A percentile compares a stretch with the other conserved stretches of the same genome.
These are phyloP conservation scores for Cicer cuneatum DNA, from an alignment of 306 rosid genomes.

Conservation along the genomic window DNA sequence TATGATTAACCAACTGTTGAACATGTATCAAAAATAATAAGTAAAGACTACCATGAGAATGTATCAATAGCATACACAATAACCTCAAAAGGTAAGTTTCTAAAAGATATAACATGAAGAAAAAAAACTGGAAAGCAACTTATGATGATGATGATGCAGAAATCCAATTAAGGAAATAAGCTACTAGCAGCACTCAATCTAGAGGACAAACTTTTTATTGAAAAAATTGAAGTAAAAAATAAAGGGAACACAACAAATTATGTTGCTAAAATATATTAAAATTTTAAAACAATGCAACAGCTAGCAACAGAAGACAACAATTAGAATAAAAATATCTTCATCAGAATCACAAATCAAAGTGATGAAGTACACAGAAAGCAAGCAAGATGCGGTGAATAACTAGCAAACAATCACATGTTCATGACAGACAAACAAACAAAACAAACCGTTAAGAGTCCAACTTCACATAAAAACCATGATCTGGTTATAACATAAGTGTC, in stretches of 20 bases:
- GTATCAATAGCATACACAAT: not conserved
- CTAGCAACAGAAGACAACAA: conserved; percentile 10
- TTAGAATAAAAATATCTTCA: not conserved
- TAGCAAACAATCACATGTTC: conserved; percentile 1
- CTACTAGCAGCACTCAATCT: conserved; percentile 29
- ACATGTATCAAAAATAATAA: not conserved
- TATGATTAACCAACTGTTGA: not conserved
- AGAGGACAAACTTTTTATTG: conserved; percentile 24
- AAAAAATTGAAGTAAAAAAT: conserved; percentile 26
- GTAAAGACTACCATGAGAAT: not conserved
- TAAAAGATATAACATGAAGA: not conserved
- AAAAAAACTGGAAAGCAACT: not conserved
- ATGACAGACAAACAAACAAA: conserved; percentile 18
- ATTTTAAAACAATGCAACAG: not conserved
- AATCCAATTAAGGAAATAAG: conserved; percentile 22
- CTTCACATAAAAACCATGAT: conserved; percentile 35
- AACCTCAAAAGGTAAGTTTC: not conserved
- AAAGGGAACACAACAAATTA: not conserved
- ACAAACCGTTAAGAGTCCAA: not conserved
- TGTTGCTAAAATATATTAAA: conserved; percentile 23
- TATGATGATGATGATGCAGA: conserved; percentile 26
- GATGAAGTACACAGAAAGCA: conserved; percentile 10
- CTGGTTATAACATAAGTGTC: conserved; percentile 19
- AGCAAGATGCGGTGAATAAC: conserved; percentile 34
- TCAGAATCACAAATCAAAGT: conserved; percentile 36